Base-by-base conservation (phyloP, 306 rosid genomes). In the Vigna nakashimae region DNA sequence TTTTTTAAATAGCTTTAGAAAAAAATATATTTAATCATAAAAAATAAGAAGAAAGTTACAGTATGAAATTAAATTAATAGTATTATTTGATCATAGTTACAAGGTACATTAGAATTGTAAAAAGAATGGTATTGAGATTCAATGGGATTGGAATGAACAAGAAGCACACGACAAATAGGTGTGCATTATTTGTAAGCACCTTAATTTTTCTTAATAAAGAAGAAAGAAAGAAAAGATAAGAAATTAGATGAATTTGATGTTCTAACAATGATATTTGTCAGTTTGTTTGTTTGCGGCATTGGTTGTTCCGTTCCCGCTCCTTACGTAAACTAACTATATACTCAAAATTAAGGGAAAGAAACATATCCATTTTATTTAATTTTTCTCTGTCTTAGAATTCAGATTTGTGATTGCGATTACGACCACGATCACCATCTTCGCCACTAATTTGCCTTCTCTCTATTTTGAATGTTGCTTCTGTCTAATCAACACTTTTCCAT, bases 261-360 rank as follows among this genome's bases (percentile, higher is more conserved):
- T 73, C 18, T 22, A 43, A 17, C 12, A 57, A 28, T 34, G 22
- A 26, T 18, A 7, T 64, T 38, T 4, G 49, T 11, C 18, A 5
- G 13, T 71, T 53, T 43, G 30, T 73, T 67, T 50, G 74, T 70
- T 34, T 59, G 64, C 48, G 82, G 18, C 20, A 76, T n/a, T 50
- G 24, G 59, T 71, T 63, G 10, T 51, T 50, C 73, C 66, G 82
- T 79, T 79, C 78, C 83, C 78, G 78, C 83, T 63, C 65, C 73
- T 71, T 52, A 1, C 83, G 71, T 71, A 73, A 70, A 62, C 77
- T 8, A 79, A 59, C 34, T 60, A 4, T 56, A 15, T 57, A n/a
- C 69, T n/a, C 14, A 68, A 38, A 73, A 40, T 20, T 11, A n/a
- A 66, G 4, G 66, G 72, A 65, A 65, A 22, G 66, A 36, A 58